Evolutionary conservation across 257 asterid species (phyloP), one percentile per base, ranked within the genome.

Genomic region (Plantago elongata): DNA sequence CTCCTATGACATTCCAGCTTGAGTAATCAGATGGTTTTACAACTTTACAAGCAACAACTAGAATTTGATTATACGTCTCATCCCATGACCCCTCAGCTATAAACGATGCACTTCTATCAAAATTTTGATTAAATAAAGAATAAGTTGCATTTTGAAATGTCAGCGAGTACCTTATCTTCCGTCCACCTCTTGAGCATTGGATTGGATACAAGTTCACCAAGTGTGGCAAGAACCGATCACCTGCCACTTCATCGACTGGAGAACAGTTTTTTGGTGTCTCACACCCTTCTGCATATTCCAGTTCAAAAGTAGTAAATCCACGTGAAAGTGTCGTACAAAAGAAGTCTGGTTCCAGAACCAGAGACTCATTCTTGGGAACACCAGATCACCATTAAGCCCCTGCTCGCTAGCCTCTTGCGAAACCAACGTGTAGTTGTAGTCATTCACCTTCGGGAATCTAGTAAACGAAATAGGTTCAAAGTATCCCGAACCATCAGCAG

Each of bases 71-170:
- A 51, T 49, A 75, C 55, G 62, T 44, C 37, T 48, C 67, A 14
- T 84, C 81, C 96, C 96, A 88, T 11, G 74, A 70, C 38, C 83
- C 89, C 81, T 88, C 94, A 4, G 82, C 90, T n/a, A 83, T 64
- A 60, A 81, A 66, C 5, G 80, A 63, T 0, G 70, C 63, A 27
- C 65, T 65, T 3, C 65, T 57, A 45, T 66, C 63, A 62, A 79
- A 58, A 27, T 45, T 42, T 15, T 12, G 46, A 65, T 42, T 11
- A 13, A 43, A 58, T 11, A 13, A 14, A 30, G 0, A 7, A 34
- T 70, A 64, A 45, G 34, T 46, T 1, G 5, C 1, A 22, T 64
- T 62, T 15, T 30, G 69, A 69, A 83, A 84, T 3, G 34, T 42
- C 1, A 78, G 49, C 34, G 51, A 2, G 73, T 65, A 77, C 69